Evolutionary conservation across 306 rosid genomes (phyloP).

Genomic region (Senna tora): DNA sequence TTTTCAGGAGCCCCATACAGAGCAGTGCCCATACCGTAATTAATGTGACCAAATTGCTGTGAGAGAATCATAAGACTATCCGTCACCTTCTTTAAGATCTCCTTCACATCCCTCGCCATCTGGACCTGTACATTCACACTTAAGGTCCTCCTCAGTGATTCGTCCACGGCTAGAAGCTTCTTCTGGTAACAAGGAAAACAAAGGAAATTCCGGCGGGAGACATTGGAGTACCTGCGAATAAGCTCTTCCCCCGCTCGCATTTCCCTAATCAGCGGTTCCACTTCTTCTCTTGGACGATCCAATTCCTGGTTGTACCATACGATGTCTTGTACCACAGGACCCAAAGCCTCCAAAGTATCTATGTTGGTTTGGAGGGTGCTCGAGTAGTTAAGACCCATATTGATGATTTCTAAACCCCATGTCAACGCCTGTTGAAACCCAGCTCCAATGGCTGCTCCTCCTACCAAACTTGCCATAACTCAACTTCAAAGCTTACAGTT

Average conservation of each 20-base stretch:
- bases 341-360: constrained; percentile 26
- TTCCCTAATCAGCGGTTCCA: constrained; percentile 16
- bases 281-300: constrained; percentile 39
- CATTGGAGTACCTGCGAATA: constrained; percentile 38
- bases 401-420: neutral
- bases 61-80: neutral
- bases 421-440: constrained; percentile 16
- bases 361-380: constrained; percentile 15
- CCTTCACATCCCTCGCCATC: constrained; percentile 40
- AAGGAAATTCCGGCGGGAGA: constrained; percentile 18
- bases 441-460: constrained; percentile 31
- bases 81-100: neutral
- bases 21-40: neutral
- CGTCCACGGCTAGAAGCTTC: constrained; percentile 26
- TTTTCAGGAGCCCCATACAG: constrained; percentile 41
- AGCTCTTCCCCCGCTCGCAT: constrained; percentile 37
- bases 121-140: constrained; percentile 26
- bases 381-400: constrained; percentile 10
- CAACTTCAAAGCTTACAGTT: constrained; percentile 1
- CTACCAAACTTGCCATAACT: neutral
- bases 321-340: constrained; percentile 35
- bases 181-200: constrained; percentile 30
- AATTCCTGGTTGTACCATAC: neutral
- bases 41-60: neutral
- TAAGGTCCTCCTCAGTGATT: neutral